Conservation (phyloP, 352 stramenopile species). For the Globisporangium heterothallicum region DNA sequence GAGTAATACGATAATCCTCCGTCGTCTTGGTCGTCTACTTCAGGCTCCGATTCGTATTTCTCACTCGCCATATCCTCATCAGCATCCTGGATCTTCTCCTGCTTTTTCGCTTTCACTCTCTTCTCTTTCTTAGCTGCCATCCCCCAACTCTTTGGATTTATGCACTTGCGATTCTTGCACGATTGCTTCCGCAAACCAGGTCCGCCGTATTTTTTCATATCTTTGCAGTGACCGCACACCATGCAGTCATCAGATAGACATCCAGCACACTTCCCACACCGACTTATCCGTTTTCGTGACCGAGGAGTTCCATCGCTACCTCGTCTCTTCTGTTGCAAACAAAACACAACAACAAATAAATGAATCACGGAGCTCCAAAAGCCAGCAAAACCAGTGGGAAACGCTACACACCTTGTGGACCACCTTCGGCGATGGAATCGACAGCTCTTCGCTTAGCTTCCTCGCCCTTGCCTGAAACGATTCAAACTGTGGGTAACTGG, state of each 20-base stretch:
- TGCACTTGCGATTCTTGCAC: slow-evolving; percentile 82
- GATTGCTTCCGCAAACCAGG: slow-evolving; percentile 83
- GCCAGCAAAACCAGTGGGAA: not conserved
- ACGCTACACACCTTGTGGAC: slow-evolving; percentile 3
- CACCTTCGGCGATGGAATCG: not conserved
- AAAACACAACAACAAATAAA: not conserved
- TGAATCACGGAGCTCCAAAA: no score
- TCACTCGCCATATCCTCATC: slow-evolving; percentile 24
- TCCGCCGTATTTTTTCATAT: slow-evolving; percentile 89
- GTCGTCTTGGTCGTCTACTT: slow-evolving; percentile 22
- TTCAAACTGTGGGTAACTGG: not conserved
- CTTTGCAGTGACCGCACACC: slow-evolving; percentile 81
- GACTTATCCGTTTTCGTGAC: slow-evolving; percentile 64
- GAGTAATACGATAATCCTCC: slow-evolving; percentile 38
- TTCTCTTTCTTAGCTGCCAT: slow-evolving; percentile 37
- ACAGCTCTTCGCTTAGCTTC: slow-evolving; percentile 9
- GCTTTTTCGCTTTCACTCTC: slow-evolving; percentile 17
- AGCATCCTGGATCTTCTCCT: slow-evolving; percentile 12
- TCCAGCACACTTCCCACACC: slow-evolving; percentile 73
- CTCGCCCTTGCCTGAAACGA: slow-evolving; percentile 2
- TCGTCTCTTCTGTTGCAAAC: slow-evolving; percentile 25
- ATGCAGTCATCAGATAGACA: slow-evolving; percentile 82
- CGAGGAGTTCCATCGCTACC: slow-evolving; percentile 23
- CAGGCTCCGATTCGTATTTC: slow-evolving; percentile 32
- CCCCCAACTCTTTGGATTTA: slow-evolving; percentile 65